Conservation (phyloP, 257 asterid genomes). For the Nicotiana tomentosiformis region DNA sequence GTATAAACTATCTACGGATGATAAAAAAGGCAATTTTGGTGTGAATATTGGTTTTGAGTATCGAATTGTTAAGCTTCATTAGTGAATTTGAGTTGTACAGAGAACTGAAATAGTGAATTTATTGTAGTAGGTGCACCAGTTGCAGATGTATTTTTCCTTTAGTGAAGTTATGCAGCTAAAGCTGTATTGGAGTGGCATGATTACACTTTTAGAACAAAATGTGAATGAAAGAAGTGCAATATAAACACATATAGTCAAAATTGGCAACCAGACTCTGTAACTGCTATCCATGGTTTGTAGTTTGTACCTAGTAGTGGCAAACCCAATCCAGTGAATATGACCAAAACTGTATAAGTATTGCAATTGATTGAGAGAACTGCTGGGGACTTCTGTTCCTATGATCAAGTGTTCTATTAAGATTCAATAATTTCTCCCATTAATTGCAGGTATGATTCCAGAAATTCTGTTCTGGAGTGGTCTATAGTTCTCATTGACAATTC, state of each 20-base stretch:
- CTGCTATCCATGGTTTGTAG: neutral
- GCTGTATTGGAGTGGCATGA: neutral
- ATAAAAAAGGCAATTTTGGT: neutral
- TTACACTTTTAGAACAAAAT: neutral
- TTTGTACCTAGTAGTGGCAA: neutral
- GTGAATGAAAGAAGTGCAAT: neutral
- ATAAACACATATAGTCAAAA: neutral
- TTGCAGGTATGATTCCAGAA: constrained; percentile 72
- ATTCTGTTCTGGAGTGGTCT: constrained; percentile 77
- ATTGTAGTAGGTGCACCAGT: neutral
- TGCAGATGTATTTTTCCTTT: neutral
- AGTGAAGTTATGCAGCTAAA: neutral
- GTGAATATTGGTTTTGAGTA: neutral
- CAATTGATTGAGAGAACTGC: neutral
- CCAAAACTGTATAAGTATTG: neutral
- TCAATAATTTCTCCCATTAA: neutral
- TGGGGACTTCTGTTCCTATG: neutral
- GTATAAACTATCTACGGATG: neutral
- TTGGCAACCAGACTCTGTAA: neutral
- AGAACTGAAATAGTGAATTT: neutral
- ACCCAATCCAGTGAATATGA: neutral
- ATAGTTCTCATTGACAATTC: constrained; percentile 67
- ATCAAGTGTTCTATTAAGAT: neutral
- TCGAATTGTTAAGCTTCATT: neutral
- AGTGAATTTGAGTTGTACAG: neutral